Evolutionary conservation across 139 green algal species (phyloP).

Genomic region (Auxenochlorella pyrenoidosa): DNA sequence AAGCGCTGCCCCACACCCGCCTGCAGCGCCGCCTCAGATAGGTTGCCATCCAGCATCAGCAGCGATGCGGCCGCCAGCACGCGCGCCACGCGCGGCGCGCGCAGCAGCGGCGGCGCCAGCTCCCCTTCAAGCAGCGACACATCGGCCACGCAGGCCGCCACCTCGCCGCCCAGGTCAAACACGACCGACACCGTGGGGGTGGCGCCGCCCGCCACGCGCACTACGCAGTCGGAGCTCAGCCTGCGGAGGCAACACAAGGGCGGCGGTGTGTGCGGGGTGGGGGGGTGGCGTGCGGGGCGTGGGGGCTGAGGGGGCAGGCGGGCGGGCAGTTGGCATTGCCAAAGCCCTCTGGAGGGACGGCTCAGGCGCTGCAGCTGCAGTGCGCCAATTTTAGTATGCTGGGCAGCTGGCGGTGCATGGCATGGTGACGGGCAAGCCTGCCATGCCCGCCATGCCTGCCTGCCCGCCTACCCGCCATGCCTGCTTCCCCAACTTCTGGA

Average conservation of each 20-base stretch:
- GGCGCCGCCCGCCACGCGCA: slow-evolving; percentile 22
- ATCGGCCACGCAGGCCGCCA: slow-evolving; percentile 73
- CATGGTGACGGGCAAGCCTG: no score
- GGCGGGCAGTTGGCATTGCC: not conserved
- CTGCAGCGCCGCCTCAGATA: slow-evolving; percentile 43
- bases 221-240: slow-evolving; percentile 33
- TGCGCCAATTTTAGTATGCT: no score
- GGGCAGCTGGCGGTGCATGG: no score
- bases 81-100: not conserved
- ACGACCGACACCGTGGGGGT: slow-evolving; percentile 24
- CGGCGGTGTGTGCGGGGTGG: not conserved
- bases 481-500: no score
- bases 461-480: no score
- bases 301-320: no score
- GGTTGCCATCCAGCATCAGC: slow-evolving; percentile 70
- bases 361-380: no score
- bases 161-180: slow-evolving; percentile 60
- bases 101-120: slow-evolving; percentile 50
- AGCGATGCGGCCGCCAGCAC: slow-evolving; percentile 37
- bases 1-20: no score
- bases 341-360: not conserved
- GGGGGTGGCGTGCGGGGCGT: no score
- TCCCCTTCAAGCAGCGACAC: slow-evolving; percentile 55
- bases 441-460: no score
- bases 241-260: not conserved